Percentiles rank a stretch among this genome's conserved stretches.
Conservation (phyloP, 805 yeast genomes). For the Candida orba region DNA sequence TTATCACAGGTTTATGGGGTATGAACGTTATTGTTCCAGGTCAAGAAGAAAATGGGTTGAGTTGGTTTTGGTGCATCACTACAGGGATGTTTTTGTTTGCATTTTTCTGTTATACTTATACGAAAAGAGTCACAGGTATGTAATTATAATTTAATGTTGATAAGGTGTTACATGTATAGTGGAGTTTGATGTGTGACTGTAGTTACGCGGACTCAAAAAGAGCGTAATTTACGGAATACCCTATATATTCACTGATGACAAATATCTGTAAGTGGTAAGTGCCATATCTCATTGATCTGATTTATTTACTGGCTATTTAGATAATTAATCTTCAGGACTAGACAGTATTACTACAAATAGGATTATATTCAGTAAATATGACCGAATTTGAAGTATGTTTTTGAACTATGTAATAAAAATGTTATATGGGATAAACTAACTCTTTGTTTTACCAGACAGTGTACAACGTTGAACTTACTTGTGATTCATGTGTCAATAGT, state of each 20-base stretch:
- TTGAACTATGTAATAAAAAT: neutral
- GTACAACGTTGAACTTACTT: conserved; percentile 81
- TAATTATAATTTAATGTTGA: neutral
- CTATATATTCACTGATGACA: neutral
- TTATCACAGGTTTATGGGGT: conserved; percentile 97
- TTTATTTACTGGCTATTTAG: neutral
- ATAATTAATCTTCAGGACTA: neutral
- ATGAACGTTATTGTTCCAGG: conserved; percentile 98
- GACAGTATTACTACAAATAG: neutral
- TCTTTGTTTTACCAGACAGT: conserved; percentile 33
- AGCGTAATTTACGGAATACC: neutral
- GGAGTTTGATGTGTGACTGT: neutral
- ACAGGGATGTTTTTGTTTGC: conserved; percentile 42
- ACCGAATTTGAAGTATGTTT: conserved; percentile 5
- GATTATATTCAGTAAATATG: neutral
- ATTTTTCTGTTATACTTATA: conserved; percentile 38
- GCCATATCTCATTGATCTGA: neutral
- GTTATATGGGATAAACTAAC: neutral
- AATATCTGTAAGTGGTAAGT: neutral
- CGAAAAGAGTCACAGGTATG: conserved; percentile 36
- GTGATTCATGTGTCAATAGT: conserved; percentile 38
- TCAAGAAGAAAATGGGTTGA: conserved; percentile 53
- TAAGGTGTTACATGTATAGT: neutral
- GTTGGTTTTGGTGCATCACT: conserved; percentile 58
- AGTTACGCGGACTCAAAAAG: neutral